phyloP scores from a whole-genome alignment of 352 stramenopile species.

The Phytopythium delawarense region DNA sequence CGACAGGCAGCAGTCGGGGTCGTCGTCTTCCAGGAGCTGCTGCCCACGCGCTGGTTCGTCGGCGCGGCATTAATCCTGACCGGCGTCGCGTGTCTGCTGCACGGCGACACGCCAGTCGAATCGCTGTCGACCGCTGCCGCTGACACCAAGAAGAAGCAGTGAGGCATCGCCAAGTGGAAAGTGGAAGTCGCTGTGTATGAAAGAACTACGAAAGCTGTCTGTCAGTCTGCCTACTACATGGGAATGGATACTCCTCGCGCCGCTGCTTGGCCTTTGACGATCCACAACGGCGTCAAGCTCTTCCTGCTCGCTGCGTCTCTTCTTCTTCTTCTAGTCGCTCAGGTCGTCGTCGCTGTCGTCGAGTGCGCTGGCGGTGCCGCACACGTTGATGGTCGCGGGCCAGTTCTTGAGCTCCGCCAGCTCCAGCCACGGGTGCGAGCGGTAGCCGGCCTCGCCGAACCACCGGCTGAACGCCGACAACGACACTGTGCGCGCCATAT shows the following conservation, averaged over 20 bases:
- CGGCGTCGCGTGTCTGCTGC: constrained; percentile 60
- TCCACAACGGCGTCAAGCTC: not conserved
- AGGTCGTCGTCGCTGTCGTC: constrained; percentile 19
- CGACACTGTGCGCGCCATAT: constrained; percentile 40
- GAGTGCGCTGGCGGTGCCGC: constrained; percentile 35
- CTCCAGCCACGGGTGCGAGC: constrained; percentile 74
- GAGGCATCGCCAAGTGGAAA: not conserved
- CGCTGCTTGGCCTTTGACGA: not conserved
- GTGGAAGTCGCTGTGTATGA: not conserved
- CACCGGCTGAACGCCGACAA: constrained; percentile 70
- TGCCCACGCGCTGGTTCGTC: constrained; percentile 71
- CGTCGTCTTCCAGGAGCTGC: constrained; percentile 65
- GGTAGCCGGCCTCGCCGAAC: constrained; percentile 66
- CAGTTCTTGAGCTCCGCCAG: constrained; percentile 75
- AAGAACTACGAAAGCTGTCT: not conserved
- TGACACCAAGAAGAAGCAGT: constrained; percentile 25
- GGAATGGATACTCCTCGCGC: not conserved
- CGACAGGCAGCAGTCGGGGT: constrained; percentile 42
- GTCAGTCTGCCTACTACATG: not conserved
- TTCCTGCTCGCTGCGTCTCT: not conserved
- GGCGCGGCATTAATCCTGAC: constrained; percentile 68
- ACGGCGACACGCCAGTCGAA: constrained; percentile 38
- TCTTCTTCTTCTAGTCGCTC: constrained; percentile 3
- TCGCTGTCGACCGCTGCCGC: not conserved
- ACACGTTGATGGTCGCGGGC: constrained; percentile 70